A percentile compares a stretch with the other conserved stretches of the same genome.
Evolutionary conservation across 768 basidiomycete genomes (phyloP).

Genomic region (Pluteus cervinus): DNA sequence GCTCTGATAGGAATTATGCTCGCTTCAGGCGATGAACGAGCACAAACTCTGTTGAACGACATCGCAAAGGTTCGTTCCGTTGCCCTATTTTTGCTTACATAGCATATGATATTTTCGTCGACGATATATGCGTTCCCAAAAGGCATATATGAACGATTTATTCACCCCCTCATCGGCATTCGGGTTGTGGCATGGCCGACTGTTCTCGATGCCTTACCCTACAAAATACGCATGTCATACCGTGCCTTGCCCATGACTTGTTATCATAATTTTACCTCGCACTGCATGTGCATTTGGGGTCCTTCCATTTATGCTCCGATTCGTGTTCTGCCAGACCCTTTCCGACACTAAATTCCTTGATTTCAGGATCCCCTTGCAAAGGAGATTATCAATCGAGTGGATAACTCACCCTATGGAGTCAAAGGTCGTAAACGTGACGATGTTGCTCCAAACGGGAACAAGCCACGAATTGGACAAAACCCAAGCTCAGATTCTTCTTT

Average conservation of each 20-base stretch:
- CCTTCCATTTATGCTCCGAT: too few species aligned
- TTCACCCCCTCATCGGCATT: too few species aligned
- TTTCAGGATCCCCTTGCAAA: conserved; percentile 68
- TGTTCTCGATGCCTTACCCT: too few species aligned
- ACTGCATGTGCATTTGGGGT: too few species aligned
- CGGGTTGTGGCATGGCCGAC: too few species aligned
- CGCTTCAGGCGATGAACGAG: conserved; percentile 36
- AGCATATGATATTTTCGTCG: too few species aligned
- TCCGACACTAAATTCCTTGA: conserved; percentile 1
- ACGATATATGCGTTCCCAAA: too few species aligned
- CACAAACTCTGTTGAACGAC: conserved; percentile 40
- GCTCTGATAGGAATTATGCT: conserved; percentile 82
- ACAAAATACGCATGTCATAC: too few species aligned
- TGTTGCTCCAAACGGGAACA: conserved; percentile 11
- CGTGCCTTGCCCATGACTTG: too few species aligned
- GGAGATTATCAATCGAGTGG: conserved; percentile 79
- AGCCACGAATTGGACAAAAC: conserved; percentile 15
- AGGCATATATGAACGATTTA: too few species aligned
- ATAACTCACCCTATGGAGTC: conserved; percentile 72
- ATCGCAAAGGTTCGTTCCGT: conserved; percentile 43
- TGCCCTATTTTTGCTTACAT: conserved; percentile 5
- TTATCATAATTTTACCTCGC: too few species aligned
- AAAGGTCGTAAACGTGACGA: conserved; percentile 54
- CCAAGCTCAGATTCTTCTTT: conserved; percentile 20
- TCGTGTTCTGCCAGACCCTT: too few species aligned